Evolutionary conservation across 2,329 filamentous ascomycete species (phyloP).

Genomic region (Botrytis pseudocinerea): DNA sequence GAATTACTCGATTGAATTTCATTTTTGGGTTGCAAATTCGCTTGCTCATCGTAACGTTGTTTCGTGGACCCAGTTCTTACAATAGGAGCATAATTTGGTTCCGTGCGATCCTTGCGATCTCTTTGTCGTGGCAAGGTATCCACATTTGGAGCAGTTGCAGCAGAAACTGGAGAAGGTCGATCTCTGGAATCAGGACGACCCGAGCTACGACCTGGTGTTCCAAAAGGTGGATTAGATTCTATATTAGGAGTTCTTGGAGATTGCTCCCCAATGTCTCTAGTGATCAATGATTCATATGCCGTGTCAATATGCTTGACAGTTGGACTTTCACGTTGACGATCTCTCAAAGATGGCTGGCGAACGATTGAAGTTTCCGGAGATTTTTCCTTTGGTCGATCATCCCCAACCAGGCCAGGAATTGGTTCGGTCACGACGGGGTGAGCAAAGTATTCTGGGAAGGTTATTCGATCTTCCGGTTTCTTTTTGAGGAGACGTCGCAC

Average conservation of each 20-base stretch:
- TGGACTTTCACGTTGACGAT: background rate
- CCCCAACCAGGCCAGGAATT: conserved; percentile 79
- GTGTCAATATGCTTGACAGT: conserved; percentile 23
- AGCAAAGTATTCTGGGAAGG: conserved; percentile 82
- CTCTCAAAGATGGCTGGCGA: conserved; percentile 31
- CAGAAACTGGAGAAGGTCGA: conserved; percentile 32
- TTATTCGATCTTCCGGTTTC: conserved; percentile 80
- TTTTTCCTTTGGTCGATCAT: conserved; percentile 58
- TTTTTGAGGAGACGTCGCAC: conserved; percentile 81
- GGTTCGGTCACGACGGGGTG: conserved; percentile 70
- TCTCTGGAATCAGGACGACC: conserved; percentile 29
- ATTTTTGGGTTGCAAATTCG: conserved; percentile 31
- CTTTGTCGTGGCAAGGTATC: conserved; percentile 37
- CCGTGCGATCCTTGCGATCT: conserved; percentile 27
- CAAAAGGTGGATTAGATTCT: conserved; percentile 30
- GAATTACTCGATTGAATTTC: conserved; percentile 47
- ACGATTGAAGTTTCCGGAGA: conserved; percentile 30
- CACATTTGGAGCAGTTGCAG: conserved; percentile 38
- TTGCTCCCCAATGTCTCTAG: conserved; percentile 11
- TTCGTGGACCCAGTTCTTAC: conserved; percentile 28
- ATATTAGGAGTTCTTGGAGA: conserved; percentile 30
- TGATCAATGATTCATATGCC: background rate
- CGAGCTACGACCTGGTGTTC: conserved; percentile 30
- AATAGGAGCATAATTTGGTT: conserved; percentile 20
- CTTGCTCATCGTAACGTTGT: conserved; percentile 32